Evolutionary conservation across 345 rosid genomes (phyloP), one percentile per base, ranked within the genome.

Genomic region (Durio zibethinus): DNA sequence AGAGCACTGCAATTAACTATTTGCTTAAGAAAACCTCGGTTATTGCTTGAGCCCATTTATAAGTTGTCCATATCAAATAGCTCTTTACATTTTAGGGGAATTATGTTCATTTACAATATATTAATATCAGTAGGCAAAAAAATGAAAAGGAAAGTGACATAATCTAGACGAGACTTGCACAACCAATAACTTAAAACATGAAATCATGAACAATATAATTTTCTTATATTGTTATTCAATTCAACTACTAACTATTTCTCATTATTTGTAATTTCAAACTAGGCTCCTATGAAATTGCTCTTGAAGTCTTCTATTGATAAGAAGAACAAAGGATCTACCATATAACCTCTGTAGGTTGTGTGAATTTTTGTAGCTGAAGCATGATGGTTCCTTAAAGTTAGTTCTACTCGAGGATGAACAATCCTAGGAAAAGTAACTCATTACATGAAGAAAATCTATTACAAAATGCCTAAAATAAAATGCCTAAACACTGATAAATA

Each of bases 341-440:
- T 86, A 77, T 86, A 92, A 76, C 98, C 99, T 86, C 94, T 87
- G 56, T 87, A 94, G 74, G 88, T 88, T 78, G 99, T 90, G 86
- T 97, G 97, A 78, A 97, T 91, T 87, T 88, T 94, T 21, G 86
- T 86, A 68, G 99, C 98, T 2, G 87, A 85, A 77, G 87, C 94
- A 80, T 88, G 74, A 38, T 87, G 93, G 78, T 85, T 77, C 67
- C 87, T 81, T 42, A 86, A 80, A 61, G 86, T 90, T 71, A 90
- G 97, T 79, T 91, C 98, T 36, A 92, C 91, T 77, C 89, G 89
- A 79, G 79, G 61, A 78, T 80, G 78, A 75, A 68, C 74, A 27
- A 40, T 59, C 25, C 73, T 66, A 11, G 74, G 74, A 36, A 73
- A 2, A 35, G 77, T 72, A 74, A 77, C 56, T 77, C 74, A n/a